Percentiles rank a stretch among this genome's conserved stretches.
Conservation (phyloP, 139 green algal species). For the Tetradesmus lagerheimii region DNA sequence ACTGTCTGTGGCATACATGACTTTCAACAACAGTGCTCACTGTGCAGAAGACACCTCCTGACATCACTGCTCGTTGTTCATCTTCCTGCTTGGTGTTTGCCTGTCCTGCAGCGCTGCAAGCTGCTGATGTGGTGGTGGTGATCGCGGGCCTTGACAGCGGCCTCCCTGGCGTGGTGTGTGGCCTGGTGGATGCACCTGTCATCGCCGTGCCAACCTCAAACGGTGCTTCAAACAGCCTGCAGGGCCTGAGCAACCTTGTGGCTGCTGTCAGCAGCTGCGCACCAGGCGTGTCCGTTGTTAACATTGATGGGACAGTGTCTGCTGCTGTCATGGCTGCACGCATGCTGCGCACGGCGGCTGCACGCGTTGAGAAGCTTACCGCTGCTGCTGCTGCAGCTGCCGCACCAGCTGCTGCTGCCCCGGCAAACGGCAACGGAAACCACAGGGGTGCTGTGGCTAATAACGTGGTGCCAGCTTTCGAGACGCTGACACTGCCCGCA, state of each 20-base stretch:
- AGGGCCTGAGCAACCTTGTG: conserved; percentile 66
- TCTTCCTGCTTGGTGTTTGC: not conserved
- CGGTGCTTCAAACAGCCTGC: conserved; percentile 65
- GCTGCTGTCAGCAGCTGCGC: conserved; percentile 69
- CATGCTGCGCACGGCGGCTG: conserved; percentile 68
- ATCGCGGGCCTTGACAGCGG: conserved; percentile 82
- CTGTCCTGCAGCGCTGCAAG: conserved; percentile 19
- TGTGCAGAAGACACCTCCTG: too few species aligned
- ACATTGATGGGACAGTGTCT: conserved; percentile 74
- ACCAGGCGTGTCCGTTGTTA: conserved; percentile 80
- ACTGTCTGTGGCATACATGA: too few species aligned
- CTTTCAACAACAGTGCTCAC: too few species aligned
- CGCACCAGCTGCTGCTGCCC: not conserved
- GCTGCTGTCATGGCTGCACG: conserved; percentile 76
- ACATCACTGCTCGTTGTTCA: not conserved
- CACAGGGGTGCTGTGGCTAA: not conserved
- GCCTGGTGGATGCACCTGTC: conserved; percentile 85
- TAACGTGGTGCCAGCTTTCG: conserved; percentile 1
- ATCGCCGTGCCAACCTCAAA: conserved; percentile 81
- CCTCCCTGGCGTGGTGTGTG: conserved; percentile 78
- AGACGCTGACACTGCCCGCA: not conserved
- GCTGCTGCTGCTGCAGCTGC: conserved; percentile 3
- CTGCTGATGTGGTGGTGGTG: conserved; percentile 85
- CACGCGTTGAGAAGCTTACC: conserved; percentile 34
- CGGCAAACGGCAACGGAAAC: not conserved